Conservation (phyloP, 2,329 filamentous ascomycete genomes). For the Cryphonectria carpinicola region DNA sequence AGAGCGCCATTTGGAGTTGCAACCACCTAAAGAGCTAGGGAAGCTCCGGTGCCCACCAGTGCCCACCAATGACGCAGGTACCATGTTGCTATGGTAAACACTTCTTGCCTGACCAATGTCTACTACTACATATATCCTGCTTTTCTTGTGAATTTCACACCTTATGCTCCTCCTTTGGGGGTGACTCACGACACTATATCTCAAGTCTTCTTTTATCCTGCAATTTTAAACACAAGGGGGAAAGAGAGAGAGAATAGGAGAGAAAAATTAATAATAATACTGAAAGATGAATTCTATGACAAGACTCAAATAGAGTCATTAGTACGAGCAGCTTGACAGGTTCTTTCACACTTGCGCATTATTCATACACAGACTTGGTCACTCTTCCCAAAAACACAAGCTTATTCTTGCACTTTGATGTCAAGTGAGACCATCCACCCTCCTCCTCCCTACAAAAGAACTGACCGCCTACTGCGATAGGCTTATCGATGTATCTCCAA, state of each 20-base stretch:
- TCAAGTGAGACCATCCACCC: neutral
- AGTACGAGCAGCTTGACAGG: neutral
- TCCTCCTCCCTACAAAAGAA: neutral
- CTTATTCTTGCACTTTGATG: neutral
- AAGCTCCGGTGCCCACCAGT: neutral
- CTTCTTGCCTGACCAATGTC: neutral
- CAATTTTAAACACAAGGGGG: neutral
- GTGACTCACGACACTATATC: neutral
- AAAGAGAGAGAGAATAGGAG: too few species aligned
- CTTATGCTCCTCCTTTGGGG: neutral
- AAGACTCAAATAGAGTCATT: too few species aligned
- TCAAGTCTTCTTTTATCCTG: neutral
- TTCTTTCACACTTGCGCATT: neutral
- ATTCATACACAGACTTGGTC: neutral
- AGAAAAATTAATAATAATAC: too few species aligned
- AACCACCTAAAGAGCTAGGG: neutral
- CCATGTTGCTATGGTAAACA: neutral
- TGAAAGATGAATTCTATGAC: too few species aligned
- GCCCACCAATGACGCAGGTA: constrained; percentile 6
- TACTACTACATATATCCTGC: neutral
- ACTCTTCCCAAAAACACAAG: neutral
- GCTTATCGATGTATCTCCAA: neutral
- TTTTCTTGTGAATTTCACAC: neutral
- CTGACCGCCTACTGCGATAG: neutral
- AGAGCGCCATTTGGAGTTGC: neutral